Percentiles rank a stretch among this genome's conserved stretches.
Evolutionary conservation across 106 monocot genomes (phyloP).

Genomic region (Allium fistulosum): DNA sequence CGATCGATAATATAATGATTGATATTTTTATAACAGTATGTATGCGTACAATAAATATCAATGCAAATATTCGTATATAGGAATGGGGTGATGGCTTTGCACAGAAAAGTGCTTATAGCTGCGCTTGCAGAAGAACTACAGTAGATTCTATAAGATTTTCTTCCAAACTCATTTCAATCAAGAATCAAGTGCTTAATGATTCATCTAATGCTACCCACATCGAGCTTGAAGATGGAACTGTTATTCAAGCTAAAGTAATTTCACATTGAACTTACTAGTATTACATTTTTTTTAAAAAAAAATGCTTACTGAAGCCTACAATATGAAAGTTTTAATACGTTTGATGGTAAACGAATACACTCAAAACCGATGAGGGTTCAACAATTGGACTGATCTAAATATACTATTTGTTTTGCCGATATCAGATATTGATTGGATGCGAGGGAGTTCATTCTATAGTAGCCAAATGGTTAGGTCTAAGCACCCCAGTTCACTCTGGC

Average conservation of each 20-base stretch:
- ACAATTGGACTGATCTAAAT: too few species aligned
- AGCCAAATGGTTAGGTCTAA: slow-evolving; percentile 13
- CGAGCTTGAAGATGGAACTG: slow-evolving; percentile 8
- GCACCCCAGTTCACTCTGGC: slow-evolving; percentile 2
- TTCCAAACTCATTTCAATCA: slow-evolving; percentile 6
- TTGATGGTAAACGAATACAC: too few species aligned
- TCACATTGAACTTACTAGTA: too few species aligned
- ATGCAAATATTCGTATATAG: background rate
- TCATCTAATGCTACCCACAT: background rate
- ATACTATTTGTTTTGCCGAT: too few species aligned
- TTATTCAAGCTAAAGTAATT: background rate
- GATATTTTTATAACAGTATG: too few species aligned
- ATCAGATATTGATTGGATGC: too few species aligned
- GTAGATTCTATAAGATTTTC: slow-evolving; percentile 8
- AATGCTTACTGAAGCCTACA: background rate
- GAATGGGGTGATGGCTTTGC: slow-evolving; percentile 4
- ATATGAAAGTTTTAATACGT: background rate
- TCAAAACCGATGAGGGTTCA: too few species aligned
- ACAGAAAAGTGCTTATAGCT: slow-evolving; percentile 10
- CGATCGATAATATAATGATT: too few species aligned
- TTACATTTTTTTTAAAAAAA: too few species aligned
- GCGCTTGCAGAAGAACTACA: slow-evolving; percentile 7
- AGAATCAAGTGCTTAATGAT: background rate
- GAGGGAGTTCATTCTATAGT: slow-evolving; percentile 22
- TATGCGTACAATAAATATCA: too few species aligned